These are phyloP conservation scores for Pelargonium australe DNA, from an alignment of 441 rosid genomes.

Conservation along the genomic window DNA sequence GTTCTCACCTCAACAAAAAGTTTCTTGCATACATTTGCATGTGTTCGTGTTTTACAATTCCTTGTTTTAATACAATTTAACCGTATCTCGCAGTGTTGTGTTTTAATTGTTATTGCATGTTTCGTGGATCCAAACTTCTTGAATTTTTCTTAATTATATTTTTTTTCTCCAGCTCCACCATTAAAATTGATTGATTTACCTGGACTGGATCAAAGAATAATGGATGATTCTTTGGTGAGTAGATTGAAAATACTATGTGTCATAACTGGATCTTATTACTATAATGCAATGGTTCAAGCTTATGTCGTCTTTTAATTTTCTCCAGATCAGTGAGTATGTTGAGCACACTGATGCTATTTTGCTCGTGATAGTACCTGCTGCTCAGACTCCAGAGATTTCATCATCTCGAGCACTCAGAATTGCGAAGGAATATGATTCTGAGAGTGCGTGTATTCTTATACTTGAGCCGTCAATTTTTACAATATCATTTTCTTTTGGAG, in stretches of 20 bases:
- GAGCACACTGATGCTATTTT: conserved; percentile 82
- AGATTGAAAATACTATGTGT: background rate
- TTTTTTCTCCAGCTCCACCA: conserved; percentile 63
- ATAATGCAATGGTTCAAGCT: conserved; percentile 5
- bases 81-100: background rate
- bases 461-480: background rate
- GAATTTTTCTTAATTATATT: conserved; percentile 4
- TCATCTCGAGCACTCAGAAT: conserved; percentile 75
- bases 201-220: conserved; percentile 85
- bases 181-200: conserved; percentile 84
- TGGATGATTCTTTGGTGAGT: conserved; percentile 63
- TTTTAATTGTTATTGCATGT: background rate
- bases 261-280: background rate
- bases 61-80: background rate
- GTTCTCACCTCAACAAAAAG: background rate
- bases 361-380: conserved; percentile 77
- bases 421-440: conserved; percentile 81
- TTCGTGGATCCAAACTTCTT: background rate
- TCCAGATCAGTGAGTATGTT: conserved; percentile 65
- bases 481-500: background rate
- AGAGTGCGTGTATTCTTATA: conserved; percentile 37
- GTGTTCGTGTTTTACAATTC: background rate
- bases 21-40: background rate
- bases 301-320: conserved; percentile 19
- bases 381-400: conserved; percentile 78